These are phyloP conservation scores for Apostasia shenzhenica DNA, from an alignment of 106 monocot species.

Conservation along the genomic window DNA sequence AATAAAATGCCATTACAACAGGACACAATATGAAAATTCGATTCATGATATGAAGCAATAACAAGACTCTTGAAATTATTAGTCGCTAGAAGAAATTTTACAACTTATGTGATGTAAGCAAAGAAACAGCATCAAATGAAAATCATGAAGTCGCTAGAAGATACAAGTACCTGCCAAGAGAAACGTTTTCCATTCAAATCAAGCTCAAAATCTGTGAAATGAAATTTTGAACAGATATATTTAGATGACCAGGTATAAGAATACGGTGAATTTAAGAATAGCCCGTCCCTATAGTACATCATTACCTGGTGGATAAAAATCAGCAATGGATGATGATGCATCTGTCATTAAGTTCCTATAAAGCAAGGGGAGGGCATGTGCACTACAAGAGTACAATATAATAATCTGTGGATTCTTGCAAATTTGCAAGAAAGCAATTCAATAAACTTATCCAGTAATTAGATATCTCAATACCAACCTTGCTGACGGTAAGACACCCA, in stretches of 20 bases:
- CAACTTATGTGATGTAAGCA: no score
- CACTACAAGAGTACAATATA: constrained; percentile 6
- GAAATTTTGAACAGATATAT: not conserved
- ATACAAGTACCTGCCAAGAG: constrained; percentile 15
- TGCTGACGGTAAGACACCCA: constrained; percentile 21
- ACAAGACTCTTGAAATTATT: no score
- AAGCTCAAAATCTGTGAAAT: constrained; percentile 10
- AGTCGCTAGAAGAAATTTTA: no score
- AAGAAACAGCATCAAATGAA: no score
- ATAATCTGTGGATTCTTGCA: no score
- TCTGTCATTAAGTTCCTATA: constrained; percentile 19
- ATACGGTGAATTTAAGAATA: not conserved
- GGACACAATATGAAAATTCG: no score
- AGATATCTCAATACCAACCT: not conserved
- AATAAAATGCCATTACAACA: no score
- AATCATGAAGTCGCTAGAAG: no score
- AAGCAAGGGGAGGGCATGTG: constrained; percentile 11
- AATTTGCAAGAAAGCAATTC: not conserved
- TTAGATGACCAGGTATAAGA: not conserved
- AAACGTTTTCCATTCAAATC: constrained; percentile 21
- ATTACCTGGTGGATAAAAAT: constrained; percentile 18
- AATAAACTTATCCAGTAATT: not conserved
- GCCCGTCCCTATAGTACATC: no score
- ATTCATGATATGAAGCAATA: no score
- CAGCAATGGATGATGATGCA: constrained; percentile 14